These are phyloP conservation scores for Phycomyces blakesleeanus DNA, from an alignment of 192 early-diverging fungal genomes.

Conservation along the genomic window DNA sequence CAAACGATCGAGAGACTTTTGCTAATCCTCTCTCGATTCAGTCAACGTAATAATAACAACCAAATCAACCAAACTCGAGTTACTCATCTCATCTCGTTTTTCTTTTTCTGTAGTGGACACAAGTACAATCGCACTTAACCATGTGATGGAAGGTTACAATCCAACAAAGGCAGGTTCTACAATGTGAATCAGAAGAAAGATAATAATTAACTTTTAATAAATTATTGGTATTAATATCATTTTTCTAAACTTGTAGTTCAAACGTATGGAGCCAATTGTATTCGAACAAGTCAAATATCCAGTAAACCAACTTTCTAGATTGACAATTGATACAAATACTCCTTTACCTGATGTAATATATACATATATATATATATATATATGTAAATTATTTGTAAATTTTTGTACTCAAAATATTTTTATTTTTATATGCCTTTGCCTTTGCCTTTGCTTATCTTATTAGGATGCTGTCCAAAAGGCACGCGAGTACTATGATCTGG, in stretches of 20 bases:
- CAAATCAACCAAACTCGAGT: background rate
- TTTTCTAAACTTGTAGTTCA: no score
- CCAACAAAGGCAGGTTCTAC: background rate
- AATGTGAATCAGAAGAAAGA: no score
- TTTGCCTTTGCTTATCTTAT: no score
- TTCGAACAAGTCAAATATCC: background rate
- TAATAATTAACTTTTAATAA: no score
- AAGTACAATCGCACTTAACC: background rate
- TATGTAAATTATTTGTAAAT: no score
- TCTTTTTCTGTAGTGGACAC: background rate
- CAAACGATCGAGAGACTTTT: background rate
- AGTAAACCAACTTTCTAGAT: background rate
- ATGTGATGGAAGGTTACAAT: background rate
- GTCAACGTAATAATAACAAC: no score
- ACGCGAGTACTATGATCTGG: background rate
- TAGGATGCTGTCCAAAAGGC: background rate
- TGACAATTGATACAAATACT: background rate
- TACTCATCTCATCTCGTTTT: background rate
- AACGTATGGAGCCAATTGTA: background rate
- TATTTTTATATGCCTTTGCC: no score
- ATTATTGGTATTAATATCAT: no score
- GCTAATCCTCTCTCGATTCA: background rate
- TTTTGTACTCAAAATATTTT: no score
- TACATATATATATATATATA: no score
- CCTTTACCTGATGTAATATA: background rate